These are phyloP conservation scores for Cinnamomum chago DNA, from an alignment of 164 flowering plant genomes.

Conservation along the genomic window DNA sequence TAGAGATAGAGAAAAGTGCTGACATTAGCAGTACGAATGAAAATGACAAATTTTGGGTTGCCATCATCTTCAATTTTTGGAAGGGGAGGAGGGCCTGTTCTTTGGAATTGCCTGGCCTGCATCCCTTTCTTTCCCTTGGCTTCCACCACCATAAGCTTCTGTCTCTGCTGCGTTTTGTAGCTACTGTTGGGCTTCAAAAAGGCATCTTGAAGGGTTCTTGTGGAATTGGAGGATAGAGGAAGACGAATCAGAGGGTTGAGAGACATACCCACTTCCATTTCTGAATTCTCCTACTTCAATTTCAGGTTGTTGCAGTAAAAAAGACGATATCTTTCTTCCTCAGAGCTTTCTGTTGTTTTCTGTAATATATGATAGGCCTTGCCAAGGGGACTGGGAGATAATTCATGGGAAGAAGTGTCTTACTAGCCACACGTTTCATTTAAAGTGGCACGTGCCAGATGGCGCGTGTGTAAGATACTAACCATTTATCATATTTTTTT, in stretches of 20 bases:
- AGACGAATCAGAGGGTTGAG: slow-evolving; percentile 57
- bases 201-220: slow-evolving; percentile 24
- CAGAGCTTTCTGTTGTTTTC: too few relatives aligned
- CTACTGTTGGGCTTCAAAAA: slow-evolving; percentile 17
- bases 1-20: slow-evolving; percentile 14
- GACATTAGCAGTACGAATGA: slow-evolving; percentile 86
- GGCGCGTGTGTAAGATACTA: too few relatives aligned
- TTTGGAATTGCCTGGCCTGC: slow-evolving; percentile 57
- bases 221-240: slow-evolving; percentile 32
- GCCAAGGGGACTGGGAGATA: too few relatives aligned
- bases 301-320: too few relatives aligned
- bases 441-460: too few relatives aligned
- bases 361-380: too few relatives aligned
- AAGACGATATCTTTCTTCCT: too few relatives aligned
- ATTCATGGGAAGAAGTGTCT: too few relatives aligned
- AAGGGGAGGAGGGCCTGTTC: slow-evolving; percentile 39
- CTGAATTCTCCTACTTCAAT: not conserved
- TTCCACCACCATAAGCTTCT: slow-evolving; percentile 41
- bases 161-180: slow-evolving; percentile 7
- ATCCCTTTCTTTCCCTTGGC: slow-evolving; percentile 81
- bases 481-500: too few relatives aligned
- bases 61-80: slow-evolving; percentile 96
- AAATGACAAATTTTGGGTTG: slow-evolving; percentile 80
- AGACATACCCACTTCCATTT: slow-evolving; percentile 74
- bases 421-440: too few relatives aligned